phyloP scores from a whole-genome alignment of 768 basidiomycete genomes.

The Termitomyces sp. region DNA sequence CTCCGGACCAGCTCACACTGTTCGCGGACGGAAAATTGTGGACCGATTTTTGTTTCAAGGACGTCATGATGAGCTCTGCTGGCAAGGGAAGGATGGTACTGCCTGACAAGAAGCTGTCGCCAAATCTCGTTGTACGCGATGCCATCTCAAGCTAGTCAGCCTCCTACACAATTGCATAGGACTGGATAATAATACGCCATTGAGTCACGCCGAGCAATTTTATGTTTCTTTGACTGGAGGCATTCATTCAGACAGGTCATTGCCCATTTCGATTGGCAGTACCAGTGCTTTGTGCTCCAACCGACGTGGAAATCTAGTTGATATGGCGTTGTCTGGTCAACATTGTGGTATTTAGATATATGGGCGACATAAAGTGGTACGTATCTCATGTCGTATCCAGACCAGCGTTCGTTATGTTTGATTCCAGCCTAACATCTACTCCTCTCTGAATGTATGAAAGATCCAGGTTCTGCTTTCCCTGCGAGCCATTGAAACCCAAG shows the following conservation, averaged over 20 bases:
- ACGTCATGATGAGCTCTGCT: conserved; percentile 35
- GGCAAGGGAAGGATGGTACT: conserved; percentile 38
- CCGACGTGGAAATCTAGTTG: background rate
- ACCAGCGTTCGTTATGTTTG: background rate
- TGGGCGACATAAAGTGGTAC: background rate
- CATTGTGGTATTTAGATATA: background rate
- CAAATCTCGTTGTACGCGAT: conserved; percentile 34
- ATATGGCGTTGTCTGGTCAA: too few relatives aligned
- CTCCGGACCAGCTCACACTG: conserved; percentile 25
- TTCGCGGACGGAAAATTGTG: conserved; percentile 38
- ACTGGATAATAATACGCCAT: background rate
- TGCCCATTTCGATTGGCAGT: too few relatives aligned
- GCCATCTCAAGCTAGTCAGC: conserved; percentile 12
- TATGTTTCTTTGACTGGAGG: background rate
- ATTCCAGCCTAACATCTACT: background rate
- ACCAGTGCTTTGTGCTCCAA: background rate
- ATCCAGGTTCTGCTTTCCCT: background rate
- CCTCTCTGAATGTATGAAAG: conserved; percentile 1
- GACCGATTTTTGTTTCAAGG: conserved; percentile 39
- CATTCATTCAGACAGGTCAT: background rate
- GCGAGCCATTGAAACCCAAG: background rate
- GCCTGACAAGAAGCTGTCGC: conserved; percentile 38
- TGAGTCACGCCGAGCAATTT: background rate
- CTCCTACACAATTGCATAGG: background rate
- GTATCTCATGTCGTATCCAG: background rate